Evolutionary conservation across 306 rosid genomes (phyloP), one percentile per base, ranked within the genome.

Genomic region (Corylus avellana): DNA sequence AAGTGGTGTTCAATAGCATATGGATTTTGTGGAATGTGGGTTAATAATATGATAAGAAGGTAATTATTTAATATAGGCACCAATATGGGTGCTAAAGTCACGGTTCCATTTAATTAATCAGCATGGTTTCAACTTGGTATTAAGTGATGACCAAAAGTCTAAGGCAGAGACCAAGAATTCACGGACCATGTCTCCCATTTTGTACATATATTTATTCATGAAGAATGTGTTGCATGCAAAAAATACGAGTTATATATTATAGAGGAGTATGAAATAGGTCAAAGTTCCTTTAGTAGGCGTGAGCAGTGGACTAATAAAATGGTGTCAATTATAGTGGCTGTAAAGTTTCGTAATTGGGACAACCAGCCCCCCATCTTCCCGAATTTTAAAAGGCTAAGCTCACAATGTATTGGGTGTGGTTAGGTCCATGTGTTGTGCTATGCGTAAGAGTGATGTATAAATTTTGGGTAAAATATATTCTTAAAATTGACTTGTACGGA

Each of bases 171-270:
- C 83, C 66, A 70, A 9, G 68, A 75, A 71, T 47, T 79, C 57
- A 16, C 47, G 84, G 76, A 76, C 67, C 12, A 17, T 72, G 80
- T 76, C 73, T 75, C 76, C 76, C 47, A 66, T 72, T 42, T 59
- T 18, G 57, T 8, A 51, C 63, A 55, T 32, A 78, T n/a, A 22
- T 42, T 5, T 22, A 22, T 59, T 1, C 66, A 8, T 62, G 57
- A 66, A 37, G 50, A 72, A 70, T 69, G 44, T 58, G 69, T 75
- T 75, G 18, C 25, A 25, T 84, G 73, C 68, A 18, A n/a, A 64
- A 70, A 63, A 50, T 32, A 73, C 68, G 66, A 25, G 8, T 27
- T 59, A 42, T 42, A 5, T 42, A 59, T 9, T 32, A 32, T 22
- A 32, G 2, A 20, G 17, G 66, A 32, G n/a, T 32, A 29, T 2